These are phyloP conservation scores for Acanthamoeba healyi DNA, from an alignment of 208 protist genomes.

Conservation along the genomic window DNA sequence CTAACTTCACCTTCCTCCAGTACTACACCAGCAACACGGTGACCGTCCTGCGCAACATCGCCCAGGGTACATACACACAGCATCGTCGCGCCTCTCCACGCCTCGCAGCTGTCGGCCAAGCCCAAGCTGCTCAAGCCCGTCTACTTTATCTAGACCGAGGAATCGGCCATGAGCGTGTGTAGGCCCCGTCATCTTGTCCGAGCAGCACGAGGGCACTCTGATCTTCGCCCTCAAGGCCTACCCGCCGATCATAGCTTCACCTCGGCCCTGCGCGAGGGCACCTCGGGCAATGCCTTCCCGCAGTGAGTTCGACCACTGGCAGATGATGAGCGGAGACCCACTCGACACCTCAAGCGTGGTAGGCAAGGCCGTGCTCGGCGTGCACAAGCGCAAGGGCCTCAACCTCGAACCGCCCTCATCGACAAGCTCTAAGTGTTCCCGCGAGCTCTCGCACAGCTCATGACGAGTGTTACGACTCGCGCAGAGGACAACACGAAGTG, in stretches of 20 bases:
- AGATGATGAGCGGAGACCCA: slow-evolving; percentile 93
- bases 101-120: slow-evolving; percentile 93
- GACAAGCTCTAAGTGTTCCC: slow-evolving; percentile 95
- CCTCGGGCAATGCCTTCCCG: no score
- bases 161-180: slow-evolving; percentile 97
- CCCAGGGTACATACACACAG: no score
- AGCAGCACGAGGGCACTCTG: slow-evolving; percentile 96
- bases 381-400: slow-evolving; percentile 98
- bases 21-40: no score
- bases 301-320: slow-evolving; percentile 99
- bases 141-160: slow-evolving; percentile 96
- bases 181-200: slow-evolving; percentile 98
- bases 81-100: no score
- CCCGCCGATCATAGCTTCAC: slow-evolving; percentile 98
- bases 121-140: slow-evolving; percentile 98
- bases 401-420: slow-evolving; percentile 95
- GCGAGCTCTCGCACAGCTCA: not conserved
- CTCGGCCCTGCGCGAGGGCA: no score
- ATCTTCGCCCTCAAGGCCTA: slow-evolving; percentile 98
- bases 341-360: slow-evolving; percentile 90
- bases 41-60: no score
- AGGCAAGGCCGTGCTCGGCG: slow-evolving; percentile 90
- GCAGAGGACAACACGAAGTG: no score
- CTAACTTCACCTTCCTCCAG: no score
- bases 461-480: no score